Conservation (phyloP, 2,329 filamentous ascomycete genomes). For the Diaporthe eres region DNA sequence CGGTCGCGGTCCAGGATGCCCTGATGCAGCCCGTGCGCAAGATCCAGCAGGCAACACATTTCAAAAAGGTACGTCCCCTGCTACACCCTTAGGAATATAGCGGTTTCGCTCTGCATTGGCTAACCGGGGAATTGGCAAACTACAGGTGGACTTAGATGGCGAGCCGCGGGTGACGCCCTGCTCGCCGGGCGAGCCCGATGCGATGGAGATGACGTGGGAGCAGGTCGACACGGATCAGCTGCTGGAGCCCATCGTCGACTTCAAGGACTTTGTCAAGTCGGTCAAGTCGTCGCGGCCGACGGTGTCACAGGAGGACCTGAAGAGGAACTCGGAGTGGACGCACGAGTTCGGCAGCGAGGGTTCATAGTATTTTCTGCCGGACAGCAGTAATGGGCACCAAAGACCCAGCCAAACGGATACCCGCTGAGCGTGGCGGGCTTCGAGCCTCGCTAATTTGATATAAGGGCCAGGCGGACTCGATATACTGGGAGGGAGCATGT, state of each 20-base stretch:
- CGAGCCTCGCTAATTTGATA: not conserved
- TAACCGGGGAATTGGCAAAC: conserved; percentile 38
- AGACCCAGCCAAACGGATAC: not conserved
- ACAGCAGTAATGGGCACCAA: not conserved
- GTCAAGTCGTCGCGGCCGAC: conserved; percentile 91
- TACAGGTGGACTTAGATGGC: conserved; percentile 78
- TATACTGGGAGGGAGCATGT: not conserved
- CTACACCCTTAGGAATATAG: not conserved
- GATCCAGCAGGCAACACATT: conserved; percentile 97
- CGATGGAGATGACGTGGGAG: conserved; percentile 94
- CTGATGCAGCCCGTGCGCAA: conserved; percentile 98
- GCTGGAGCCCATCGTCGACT: conserved; percentile 85
- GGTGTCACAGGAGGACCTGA: conserved; percentile 88
- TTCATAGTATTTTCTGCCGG: conserved; percentile 52
- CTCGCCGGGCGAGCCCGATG: conserved; percentile 89
- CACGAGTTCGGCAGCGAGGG: conserved; percentile 96
- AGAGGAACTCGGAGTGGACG: conserved; percentile 92
- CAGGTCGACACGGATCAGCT: conserved; percentile 87
- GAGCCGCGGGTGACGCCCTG: conserved; percentile 85
- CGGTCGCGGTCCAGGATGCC: conserved; percentile 94
- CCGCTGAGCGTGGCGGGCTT: not conserved
- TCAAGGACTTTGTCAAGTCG: conserved; percentile 95
- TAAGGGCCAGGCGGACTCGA: no score
- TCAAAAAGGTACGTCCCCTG: conserved; percentile 80
- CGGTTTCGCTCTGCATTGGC: not conserved